Evolutionary conservation across 2,329 filamentous ascomycete species (phyloP).

Genomic region (Nemania bipapillata): DNA sequence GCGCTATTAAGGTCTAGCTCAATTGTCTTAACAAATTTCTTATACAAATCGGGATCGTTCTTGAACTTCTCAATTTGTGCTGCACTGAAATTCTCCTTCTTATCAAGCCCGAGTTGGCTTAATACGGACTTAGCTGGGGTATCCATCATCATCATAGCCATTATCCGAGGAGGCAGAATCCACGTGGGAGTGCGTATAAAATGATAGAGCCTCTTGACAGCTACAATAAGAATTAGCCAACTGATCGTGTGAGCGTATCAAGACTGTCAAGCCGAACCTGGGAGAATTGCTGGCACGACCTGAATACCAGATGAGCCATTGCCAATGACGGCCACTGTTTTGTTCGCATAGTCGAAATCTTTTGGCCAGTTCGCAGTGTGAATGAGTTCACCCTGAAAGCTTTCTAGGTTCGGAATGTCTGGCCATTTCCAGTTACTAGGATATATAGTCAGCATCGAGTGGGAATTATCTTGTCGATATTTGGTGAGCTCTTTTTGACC

Average conservation of each 20-base stretch:
- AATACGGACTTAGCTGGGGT: constrained; percentile 54
- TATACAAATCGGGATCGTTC: constrained; percentile 59
- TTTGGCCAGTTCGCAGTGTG: constrained; percentile 67
- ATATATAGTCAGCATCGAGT: constrained; percentile 23
- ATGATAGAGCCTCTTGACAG: constrained; percentile 56
- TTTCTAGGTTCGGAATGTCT: constrained; percentile 58
- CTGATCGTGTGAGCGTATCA: neutral
- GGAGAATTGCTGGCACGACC: constrained; percentile 62
- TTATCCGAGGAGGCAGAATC: constrained; percentile 55
- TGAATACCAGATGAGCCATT: constrained; percentile 67
- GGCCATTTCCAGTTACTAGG: constrained; percentile 65
- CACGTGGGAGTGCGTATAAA: constrained; percentile 58
- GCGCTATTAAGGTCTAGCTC: constrained; percentile 59
- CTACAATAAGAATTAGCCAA: constrained; percentile 40
- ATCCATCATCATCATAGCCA: constrained; percentile 55
- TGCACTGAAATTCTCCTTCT: constrained; percentile 56
- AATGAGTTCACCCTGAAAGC: constrained; percentile 61
- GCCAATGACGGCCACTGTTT: constrained; percentile 66
- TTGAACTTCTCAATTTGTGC: constrained; percentile 61
- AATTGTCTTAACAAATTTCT: constrained; percentile 59
- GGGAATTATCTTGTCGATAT: neutral
- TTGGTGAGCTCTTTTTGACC: constrained; percentile 37
- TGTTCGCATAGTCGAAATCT: constrained; percentile 60
- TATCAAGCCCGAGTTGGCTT: constrained; percentile 56
- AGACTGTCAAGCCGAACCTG: constrained; percentile 46